phyloP scores from a whole-genome alignment of 768 basidiomycete genomes.

The Hemileccinum impolitum region DNA sequence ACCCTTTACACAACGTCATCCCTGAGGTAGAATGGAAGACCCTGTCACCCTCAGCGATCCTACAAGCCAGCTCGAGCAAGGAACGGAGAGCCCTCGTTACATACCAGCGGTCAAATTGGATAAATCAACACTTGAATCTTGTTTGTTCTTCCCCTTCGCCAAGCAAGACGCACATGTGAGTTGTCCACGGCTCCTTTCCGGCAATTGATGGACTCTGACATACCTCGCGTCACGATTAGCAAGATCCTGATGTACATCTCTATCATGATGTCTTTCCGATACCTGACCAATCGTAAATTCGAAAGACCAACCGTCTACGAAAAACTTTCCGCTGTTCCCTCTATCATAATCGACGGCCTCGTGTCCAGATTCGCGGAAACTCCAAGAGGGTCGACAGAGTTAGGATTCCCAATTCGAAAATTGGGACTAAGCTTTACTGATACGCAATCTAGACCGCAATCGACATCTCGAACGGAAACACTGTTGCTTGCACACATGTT shows the following conservation, averaged over 20 bases:
- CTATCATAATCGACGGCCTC: constrained; percentile 67
- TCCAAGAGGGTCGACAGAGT: constrained; percentile 65
- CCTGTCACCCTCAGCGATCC: constrained; percentile 54
- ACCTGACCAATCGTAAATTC: constrained; percentile 37
- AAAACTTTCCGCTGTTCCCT: constrained; percentile 56
- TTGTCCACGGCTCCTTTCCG: constrained; percentile 5
- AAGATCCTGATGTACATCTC: constrained; percentile 81
- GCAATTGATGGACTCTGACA: constrained; percentile 1
- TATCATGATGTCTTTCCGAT: constrained; percentile 70
- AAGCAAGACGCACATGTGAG: constrained; percentile 63
- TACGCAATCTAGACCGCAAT: constrained; percentile 35
- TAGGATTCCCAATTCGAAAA: constrained; percentile 11
- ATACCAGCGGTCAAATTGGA: constrained; percentile 61
- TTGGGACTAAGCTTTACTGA: neutral
- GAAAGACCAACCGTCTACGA: constrained; percentile 54
- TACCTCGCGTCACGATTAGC: constrained; percentile 34
- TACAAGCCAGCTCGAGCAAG: constrained; percentile 44
- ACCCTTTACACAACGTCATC: constrained; percentile 72
- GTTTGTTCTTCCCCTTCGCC: constrained; percentile 40
- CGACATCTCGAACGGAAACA: constrained; percentile 69
- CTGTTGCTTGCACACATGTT: constrained; percentile 77
- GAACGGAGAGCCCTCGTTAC: constrained; percentile 60
- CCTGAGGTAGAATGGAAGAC: constrained; percentile 78
- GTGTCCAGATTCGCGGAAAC: constrained; percentile 79
- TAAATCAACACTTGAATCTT: constrained; percentile 59